These are phyloP conservation scores for Angophora floribunda DNA, from an alignment of 345 rosid genomes.

Conservation along the genomic window DNA sequence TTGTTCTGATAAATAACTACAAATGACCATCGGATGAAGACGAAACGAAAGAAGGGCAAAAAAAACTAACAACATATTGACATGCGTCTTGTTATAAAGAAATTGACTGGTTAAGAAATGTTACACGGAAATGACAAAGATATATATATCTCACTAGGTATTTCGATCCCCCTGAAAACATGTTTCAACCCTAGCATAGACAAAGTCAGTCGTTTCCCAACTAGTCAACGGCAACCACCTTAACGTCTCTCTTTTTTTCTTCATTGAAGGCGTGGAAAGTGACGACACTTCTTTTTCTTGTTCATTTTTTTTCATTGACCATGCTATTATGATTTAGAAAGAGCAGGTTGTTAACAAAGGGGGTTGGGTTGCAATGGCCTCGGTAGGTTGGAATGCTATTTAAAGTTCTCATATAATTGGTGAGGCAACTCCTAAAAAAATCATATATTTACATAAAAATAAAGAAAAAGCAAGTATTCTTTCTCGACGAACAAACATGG, in stretches of 20 bases:
- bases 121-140: too few species aligned
- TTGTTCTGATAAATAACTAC: too few species aligned
- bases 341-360: not conserved
- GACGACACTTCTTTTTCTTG: too few species aligned
- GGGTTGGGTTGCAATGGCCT: not conserved
- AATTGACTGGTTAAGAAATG: not conserved
- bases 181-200: accelerated
- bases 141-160: too few species aligned
- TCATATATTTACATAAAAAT: too few species aligned
- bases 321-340: too few species aligned
- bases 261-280: not conserved
- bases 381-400: not conserved
- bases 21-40: accelerated
- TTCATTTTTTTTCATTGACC: not conserved
- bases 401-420: not conserved
- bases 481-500: accelerated
- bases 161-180: accelerated
- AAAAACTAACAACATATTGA: not conserved
- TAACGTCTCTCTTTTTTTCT: too few species aligned
- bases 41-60: not conserved
- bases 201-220: accelerated
- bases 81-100: not conserved
- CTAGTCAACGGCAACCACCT: too few species aligned
- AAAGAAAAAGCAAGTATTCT: not conserved
- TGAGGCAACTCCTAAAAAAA: too few species aligned